Conservation (phyloP, 768 basidiomycete species). For the Boletus vermiculosoides region DNA sequence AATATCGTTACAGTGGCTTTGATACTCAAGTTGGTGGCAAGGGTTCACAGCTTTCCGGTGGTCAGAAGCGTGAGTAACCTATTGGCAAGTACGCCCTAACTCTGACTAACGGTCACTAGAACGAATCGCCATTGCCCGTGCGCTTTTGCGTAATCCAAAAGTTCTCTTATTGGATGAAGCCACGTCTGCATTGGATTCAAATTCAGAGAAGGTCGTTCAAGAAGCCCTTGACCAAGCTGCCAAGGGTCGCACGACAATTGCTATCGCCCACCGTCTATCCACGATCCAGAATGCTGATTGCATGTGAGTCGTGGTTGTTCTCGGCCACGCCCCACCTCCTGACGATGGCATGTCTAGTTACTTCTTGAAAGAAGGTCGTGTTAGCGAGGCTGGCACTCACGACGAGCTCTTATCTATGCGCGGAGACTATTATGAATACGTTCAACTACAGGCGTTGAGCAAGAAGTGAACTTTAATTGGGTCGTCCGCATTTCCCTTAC, state of each 20-base stretch:
- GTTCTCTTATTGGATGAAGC: constrained; percentile 88
- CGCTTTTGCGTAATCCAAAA: constrained; percentile 86
- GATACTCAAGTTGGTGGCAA: constrained; percentile 92
- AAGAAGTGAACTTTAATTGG: constrained; percentile 26
- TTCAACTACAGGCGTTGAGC: constrained; percentile 79
- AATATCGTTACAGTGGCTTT: constrained; percentile 57
- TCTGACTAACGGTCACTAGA: constrained; percentile 33
- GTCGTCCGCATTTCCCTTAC: neutral
- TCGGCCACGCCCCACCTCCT: neutral
- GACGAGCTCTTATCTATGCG: constrained; percentile 67
- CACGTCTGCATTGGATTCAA: constrained; percentile 87
- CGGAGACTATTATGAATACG: constrained; percentile 81
- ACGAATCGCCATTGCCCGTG: constrained; percentile 84
- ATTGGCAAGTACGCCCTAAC: neutral
- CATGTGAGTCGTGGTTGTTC: constrained; percentile 55
- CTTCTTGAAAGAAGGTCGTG: constrained; percentile 84
- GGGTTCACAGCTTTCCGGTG: constrained; percentile 85
- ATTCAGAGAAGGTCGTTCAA: constrained; percentile 93
- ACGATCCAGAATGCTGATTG: constrained; percentile 90
- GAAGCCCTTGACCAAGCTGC: constrained; percentile 90
- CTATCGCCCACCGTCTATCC: constrained; percentile 92
- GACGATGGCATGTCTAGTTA: constrained; percentile 47
- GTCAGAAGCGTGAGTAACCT: constrained; percentile 68
- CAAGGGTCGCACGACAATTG: constrained; percentile 89
- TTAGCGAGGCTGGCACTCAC: constrained; percentile 86